Evolutionary conservation across 345 rosid genomes (phyloP).

Genomic region (Hypericum androsaemum): DNA sequence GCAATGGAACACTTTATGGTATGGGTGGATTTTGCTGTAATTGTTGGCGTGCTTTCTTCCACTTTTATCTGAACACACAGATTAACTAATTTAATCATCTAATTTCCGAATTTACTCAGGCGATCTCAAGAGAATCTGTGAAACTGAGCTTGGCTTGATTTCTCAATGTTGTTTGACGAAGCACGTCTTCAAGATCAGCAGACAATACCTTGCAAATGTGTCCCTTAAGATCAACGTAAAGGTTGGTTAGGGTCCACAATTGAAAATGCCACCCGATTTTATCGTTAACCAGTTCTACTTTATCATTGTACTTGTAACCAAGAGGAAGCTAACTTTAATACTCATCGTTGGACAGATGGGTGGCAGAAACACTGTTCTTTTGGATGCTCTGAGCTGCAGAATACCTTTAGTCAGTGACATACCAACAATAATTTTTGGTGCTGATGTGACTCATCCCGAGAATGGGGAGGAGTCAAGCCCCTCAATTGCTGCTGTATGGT

Average conservation of each 20-base stretch:
- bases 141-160: conserved; percentile 93
- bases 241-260: conserved; percentile 33
- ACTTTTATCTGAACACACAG: conserved; percentile 2
- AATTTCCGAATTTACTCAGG: conserved; percentile 42
- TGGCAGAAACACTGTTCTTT: conserved; percentile 90
- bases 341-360: conserved; percentile 56
- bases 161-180: conserved; percentile 96
- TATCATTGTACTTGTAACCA: too few species aligned
- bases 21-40: conserved; percentile 10
- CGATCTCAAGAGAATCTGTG: conserved; percentile 93
- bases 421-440: conserved; percentile 97
- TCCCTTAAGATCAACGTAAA: conserved; percentile 93
- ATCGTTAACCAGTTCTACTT: too few species aligned
- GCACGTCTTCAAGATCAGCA: conserved; percentile 93
- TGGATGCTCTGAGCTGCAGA: conserved; percentile 95
- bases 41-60: background rate
- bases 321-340: too few species aligned
- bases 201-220: conserved; percentile 93
- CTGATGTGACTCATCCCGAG: conserved; percentile 98
- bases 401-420: conserved; percentile 95
- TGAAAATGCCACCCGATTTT: background rate
- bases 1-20: conserved; percentile 95
- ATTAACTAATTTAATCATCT: background rate
- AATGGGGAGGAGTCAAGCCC: conserved; percentile 99
- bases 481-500: conserved; percentile 83